Evolutionary conservation across 2,329 filamentous ascomycete genomes (phyloP).

Genomic region (Penicillium crustosum): DNA sequence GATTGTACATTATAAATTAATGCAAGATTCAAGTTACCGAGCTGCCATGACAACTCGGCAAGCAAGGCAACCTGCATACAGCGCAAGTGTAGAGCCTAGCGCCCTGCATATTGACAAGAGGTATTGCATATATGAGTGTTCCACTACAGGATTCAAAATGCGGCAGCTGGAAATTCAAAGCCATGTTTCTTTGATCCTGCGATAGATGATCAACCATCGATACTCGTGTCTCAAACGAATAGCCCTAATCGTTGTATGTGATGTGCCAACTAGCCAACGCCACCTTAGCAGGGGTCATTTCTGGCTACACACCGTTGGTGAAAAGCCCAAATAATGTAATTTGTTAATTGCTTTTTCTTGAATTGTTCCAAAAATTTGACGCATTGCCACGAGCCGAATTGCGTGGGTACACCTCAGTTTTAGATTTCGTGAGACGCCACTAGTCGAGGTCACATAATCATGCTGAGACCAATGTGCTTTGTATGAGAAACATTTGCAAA

Average conservation of each 20-base stretch:
- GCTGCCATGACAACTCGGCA: not conserved
- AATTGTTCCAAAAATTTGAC: not conserved
- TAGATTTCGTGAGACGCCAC: not conserved
- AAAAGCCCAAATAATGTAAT: not conserved
- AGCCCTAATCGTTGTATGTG: not conserved
- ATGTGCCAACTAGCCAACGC: not conserved
- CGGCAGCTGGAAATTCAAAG: not conserved
- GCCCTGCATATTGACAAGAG: not conserved
- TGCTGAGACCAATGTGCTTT: not conserved
- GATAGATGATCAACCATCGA: not conserved
- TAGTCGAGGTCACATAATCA: not conserved
- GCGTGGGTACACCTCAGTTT: not conserved
- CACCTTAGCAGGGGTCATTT: not conserved
- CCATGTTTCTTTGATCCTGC: not conserved
- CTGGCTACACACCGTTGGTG: not conserved
- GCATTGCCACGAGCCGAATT: not conserved
- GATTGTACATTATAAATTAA: not conserved
- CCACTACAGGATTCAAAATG: not conserved
- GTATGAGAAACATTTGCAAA: not conserved
- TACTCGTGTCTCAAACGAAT: not conserved
- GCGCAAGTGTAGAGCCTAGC: not conserved
- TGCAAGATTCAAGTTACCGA: not conserved
- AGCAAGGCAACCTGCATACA: conserved; percentile 1
- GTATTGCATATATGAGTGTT: not conserved
- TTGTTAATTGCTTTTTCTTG: not conserved